phyloP scores from a whole-genome alignment of 2,329 filamentous ascomycete species.

The Cladosporium sphaerospermum region DNA sequence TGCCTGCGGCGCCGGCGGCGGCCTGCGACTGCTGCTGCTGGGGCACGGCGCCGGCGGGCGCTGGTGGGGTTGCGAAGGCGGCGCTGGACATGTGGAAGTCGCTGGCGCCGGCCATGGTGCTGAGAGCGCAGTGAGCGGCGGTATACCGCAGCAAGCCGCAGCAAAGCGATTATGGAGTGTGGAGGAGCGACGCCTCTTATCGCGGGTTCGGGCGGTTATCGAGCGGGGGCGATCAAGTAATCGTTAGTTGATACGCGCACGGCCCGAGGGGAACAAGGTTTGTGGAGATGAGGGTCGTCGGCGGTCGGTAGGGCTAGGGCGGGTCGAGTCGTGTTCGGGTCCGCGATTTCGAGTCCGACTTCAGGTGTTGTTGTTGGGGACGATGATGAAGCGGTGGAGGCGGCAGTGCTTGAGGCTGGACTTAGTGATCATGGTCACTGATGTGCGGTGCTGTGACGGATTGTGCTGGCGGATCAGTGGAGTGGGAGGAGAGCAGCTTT shows the following conservation, averaged over 20 bases:
- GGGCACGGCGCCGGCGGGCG: slow-evolving; percentile 5
- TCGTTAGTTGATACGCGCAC: slow-evolving; percentile 1
- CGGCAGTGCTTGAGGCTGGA: slow-evolving; percentile 7
- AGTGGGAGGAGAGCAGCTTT: neutral
- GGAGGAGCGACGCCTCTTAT: neutral
- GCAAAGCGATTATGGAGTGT: neutral
- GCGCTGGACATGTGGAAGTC: slow-evolving; percentile 2
- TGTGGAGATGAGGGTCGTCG: slow-evolving; percentile 12
- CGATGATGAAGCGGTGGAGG: slow-evolving; percentile 19
- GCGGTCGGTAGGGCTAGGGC: neutral
- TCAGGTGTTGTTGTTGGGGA: slow-evolving; percentile 27
- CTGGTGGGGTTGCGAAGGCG: neutral
- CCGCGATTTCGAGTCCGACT: neutral
- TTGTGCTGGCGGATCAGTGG: neutral
- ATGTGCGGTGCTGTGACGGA: slow-evolving; percentile 1
- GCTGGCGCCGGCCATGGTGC: slow-evolving; percentile 6
- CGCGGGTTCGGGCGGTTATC: neutral
- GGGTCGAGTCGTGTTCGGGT: no score
- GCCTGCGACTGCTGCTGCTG: slow-evolving; percentile 12
- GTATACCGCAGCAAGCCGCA: slow-evolving; percentile 16
- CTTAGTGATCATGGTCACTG: slow-evolving; percentile 17
- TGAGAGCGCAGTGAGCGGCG: neutral
- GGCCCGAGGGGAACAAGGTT: slow-evolving; percentile 1
- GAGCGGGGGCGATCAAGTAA: slow-evolving; percentile 11
- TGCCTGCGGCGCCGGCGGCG: slow-evolving; percentile 4